Conservation (phyloP, 305 asterid genomes). For the Solanum hybrid region DNA sequence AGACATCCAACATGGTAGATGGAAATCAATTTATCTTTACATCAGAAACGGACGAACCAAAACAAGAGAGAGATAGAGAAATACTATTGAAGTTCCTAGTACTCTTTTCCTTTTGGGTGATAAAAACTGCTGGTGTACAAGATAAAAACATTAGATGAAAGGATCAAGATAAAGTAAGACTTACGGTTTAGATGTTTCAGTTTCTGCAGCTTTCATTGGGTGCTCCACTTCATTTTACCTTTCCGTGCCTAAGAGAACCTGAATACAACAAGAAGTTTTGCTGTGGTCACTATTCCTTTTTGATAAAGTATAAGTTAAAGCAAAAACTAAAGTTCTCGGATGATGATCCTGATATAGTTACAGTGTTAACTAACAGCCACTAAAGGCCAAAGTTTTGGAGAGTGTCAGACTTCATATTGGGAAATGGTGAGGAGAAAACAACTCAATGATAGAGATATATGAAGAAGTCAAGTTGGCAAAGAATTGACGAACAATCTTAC, state of each 20-base stretch:
- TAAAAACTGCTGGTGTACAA: not conserved
- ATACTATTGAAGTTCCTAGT: not conserved
- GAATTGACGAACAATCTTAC: no score
- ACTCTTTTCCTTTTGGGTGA: not conserved
- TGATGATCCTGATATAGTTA: no score
- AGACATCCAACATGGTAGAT: conserved; percentile 46
- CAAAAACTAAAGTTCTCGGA: no score
- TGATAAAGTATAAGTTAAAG: no score
- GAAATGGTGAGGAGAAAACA: no score
- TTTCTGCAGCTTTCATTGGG: conserved; percentile 52
- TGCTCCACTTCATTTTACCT: conserved; percentile 69
- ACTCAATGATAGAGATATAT: no score
- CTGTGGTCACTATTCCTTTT: not conserved
- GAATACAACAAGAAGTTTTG: not conserved
- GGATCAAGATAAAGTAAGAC: conserved; percentile 7
- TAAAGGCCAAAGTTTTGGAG: no score
- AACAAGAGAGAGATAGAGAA: not conserved
- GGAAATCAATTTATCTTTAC: not conserved
- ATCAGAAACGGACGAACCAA: not conserved
- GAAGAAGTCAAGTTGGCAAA: no score
- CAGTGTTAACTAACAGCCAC: no score
- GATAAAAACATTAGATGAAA: not conserved
- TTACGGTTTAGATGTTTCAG: conserved; percentile 68
- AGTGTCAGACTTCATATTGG: no score
- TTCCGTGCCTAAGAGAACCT: conserved; percentile 62